Evolutionary conservation across 2,329 filamentous ascomycete species (phyloP).

Genomic region (Fusarium sp.): DNA sequence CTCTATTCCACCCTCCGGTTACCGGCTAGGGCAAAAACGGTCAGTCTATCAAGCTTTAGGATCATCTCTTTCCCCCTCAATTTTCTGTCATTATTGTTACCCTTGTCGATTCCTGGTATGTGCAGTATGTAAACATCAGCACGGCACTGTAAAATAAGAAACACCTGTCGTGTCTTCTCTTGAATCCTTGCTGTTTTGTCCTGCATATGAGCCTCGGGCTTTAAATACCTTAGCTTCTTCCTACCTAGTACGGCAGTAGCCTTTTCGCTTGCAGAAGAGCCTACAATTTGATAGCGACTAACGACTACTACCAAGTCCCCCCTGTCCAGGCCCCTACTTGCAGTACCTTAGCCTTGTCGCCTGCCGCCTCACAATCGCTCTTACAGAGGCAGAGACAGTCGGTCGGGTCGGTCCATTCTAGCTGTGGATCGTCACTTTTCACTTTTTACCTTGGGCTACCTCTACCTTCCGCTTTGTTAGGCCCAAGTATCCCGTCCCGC

Average conservation of each 20-base stretch:
- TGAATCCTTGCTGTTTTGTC: constrained; percentile 7
- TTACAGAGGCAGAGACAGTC: constrained; percentile 4
- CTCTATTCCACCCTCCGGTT: background rate
- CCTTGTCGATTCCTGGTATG: constrained; percentile 10
- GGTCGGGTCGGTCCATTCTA: constrained; percentile 18
- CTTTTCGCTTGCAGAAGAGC: constrained; percentile 12
- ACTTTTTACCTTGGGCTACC: constrained; percentile 37
- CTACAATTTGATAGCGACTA: constrained; percentile 16
- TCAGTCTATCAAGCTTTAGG: constrained; percentile 3
- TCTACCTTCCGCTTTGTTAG: background rate
- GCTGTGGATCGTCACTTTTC: constrained; percentile 46
- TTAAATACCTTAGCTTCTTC: constrained; percentile 27
- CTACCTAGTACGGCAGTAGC: constrained; percentile 12
- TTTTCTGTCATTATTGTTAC: constrained; percentile 17
- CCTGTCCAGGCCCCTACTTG: constrained; percentile 21
- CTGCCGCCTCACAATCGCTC: constrained; percentile 26
- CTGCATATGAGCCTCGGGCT: constrained; percentile 27
- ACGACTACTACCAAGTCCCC: constrained; percentile 13
- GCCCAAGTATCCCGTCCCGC: constrained; percentile 9
- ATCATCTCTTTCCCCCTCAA: constrained; percentile 4
- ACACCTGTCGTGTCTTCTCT: constrained; percentile 1
- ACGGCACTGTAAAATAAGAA: background rate
- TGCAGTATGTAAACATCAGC: background rate
- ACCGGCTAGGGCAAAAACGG: constrained; percentile 5
- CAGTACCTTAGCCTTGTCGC: constrained; percentile 9